A percentile compares a stretch with the other conserved stretches of the same genome.
These are phyloP conservation scores for Rhodotorula kratochvilovae DNA, from an alignment of 768 basidiomycete genomes.

Conservation along the genomic window DNA sequence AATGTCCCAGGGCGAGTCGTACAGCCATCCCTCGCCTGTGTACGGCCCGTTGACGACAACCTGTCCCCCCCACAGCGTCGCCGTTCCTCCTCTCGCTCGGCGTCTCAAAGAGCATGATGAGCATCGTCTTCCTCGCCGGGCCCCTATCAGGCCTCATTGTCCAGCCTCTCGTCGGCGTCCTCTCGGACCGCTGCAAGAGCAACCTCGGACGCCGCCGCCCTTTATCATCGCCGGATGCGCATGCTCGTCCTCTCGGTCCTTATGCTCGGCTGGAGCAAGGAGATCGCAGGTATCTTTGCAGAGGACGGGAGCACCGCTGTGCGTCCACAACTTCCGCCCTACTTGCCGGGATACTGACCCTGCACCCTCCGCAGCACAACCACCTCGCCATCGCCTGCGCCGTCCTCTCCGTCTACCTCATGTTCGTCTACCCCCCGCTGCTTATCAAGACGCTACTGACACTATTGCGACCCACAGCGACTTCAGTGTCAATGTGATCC, in stretches of 20 bases:
- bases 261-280: constrained; percentile 73
- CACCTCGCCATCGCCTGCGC: constrained; percentile 70
- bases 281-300: constrained; percentile 55
- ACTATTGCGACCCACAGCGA: neutral
- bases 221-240: constrained; percentile 71
- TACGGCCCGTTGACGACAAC: neutral
- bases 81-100: constrained; percentile 88
- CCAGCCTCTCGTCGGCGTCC: constrained; percentile 67
- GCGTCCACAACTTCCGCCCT: neutral
- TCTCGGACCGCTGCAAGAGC: constrained; percentile 79
- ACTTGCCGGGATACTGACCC: neutral
- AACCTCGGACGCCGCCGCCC: constrained; percentile 74
- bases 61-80: constrained; percentile 48
- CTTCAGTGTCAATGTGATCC: constrained; percentile 55
- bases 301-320: constrained; percentile 26
- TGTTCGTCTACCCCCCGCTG: constrained; percentile 41
- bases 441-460: constrained; percentile 44
- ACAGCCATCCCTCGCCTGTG: neutral
- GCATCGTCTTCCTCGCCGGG: constrained; percentile 86
- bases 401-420: constrained; percentile 62
- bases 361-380: constrained; percentile 54
- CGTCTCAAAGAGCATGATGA: constrained; percentile 76
- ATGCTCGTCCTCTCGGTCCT: constrained; percentile 69
- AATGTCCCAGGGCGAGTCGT: constrained; percentile 70
- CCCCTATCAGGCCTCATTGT: constrained; percentile 84